Base-by-base conservation (phyloP, 768 basidiomycete species). In the Leccinum imitatum region DNA sequence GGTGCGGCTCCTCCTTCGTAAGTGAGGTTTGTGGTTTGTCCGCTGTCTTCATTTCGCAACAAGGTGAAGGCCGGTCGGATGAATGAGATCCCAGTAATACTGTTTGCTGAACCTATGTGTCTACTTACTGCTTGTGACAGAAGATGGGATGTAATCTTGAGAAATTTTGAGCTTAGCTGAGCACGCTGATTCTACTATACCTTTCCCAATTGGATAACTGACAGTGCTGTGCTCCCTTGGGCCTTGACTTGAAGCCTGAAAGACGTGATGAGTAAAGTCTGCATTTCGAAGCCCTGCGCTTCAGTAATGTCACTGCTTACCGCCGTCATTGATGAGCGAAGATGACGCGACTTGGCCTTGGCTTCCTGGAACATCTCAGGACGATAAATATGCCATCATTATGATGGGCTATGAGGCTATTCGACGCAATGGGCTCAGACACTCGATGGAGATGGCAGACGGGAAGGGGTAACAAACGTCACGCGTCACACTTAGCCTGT, bases 261-360 rank as follows among this genome's bases (percentile, higher is more conserved):
- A 51, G 21, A 27, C 4, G 14, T 31, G 50, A 48, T 50, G 11
- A 15, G 10, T 51, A 51, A 4, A n/a, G 39, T n/a, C 37, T 41
- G 17, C 39, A n/a, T 41, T n/a, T n/a, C 17, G 39, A 41, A 41
- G 39, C 17, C 6, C 6, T 15, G 14, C 37, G 14, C 14, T 37
- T 37, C 37, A 7, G 30, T 8, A 30, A 27, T 31, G 31, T 31
- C 31, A 31, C 14, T 65, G 17, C 60, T 71, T 31, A 65, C 69
- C 15, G 63, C 57, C 13, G 58, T 69, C 10, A 63, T 72, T 6
- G 69, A 71, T 47, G 39, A 2, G 35, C 14, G 14, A 37, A 14
- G 69, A 72, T 15, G 71, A 72, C 31, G 2, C 55, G 2, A 63
- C 65, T 4, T 73, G 35, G 72, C 23, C 65, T 4, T 73, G 35